Conservation (phyloP, 2,329 filamentous ascomycete species). For the Pseudocercospora macadamiae region DNA sequence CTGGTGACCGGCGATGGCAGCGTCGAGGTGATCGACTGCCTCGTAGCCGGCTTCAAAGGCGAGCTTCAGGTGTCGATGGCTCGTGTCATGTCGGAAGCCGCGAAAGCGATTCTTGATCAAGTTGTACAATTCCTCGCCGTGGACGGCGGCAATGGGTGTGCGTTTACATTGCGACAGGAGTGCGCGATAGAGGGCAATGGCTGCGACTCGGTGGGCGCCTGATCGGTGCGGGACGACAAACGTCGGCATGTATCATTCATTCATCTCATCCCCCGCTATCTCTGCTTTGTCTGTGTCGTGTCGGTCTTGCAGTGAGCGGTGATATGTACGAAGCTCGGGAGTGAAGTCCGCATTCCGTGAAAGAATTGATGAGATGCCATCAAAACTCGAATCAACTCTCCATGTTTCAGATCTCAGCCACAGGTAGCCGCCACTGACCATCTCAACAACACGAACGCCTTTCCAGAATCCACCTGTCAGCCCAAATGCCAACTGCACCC, state of each 20-base stretch:
- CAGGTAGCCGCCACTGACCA: neutral
- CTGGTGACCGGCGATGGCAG: constrained; percentile 39
- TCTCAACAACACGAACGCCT: neutral
- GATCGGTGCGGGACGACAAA: constrained; percentile 46
- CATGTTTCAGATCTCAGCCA: neutral
- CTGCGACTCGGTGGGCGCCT: constrained; percentile 58
- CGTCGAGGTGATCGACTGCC: constrained; percentile 50
- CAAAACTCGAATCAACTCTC: neutral
- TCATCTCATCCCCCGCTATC: no score
- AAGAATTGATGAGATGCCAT: neutral
- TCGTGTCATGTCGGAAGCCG: constrained; percentile 61
- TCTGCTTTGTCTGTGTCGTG: constrained; percentile 9
- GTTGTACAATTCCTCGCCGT: constrained; percentile 49
- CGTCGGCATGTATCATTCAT: constrained; percentile 26
- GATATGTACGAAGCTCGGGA: neutral
- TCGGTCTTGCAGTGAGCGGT: neutral
- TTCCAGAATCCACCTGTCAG: neutral
- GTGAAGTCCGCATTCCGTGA: neutral
- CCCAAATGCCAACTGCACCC: no score
- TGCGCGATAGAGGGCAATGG: constrained; percentile 72
- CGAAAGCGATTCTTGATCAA: constrained; percentile 66
- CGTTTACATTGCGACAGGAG: constrained; percentile 58
- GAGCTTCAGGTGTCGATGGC: constrained; percentile 62
- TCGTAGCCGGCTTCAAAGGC: constrained; percentile 71
- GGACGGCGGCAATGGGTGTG: constrained; percentile 16